Base-by-base conservation (phyloP, 306 rosid species). In the Cotoneaster glaucophyllus region DNA sequence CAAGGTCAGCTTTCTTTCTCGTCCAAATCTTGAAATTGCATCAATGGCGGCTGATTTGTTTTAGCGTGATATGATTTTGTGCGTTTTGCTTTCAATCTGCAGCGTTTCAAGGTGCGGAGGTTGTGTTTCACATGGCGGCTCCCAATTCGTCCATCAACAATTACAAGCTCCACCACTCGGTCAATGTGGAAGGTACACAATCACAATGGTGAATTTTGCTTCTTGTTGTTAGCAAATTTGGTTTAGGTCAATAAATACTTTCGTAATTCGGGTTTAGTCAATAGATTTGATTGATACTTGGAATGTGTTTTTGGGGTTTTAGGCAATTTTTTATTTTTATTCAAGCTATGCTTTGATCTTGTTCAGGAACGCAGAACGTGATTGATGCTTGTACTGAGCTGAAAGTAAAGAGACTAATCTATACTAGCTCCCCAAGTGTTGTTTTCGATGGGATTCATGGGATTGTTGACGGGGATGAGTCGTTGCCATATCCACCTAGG, bases 121-220 rank as follows among this genome's bases (percentile, higher is more conserved):
- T 77, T 68, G 99, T 92, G 74, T 96, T 92, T 75, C 99, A 96
- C 74, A 90, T 92, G 99, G 99, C 99, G 71, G 99, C 99, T 64
- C 99, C 99, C 0, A 87, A 92, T 62, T 92, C 99, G 8, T 92
- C 98, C 32, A 89, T 96, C 69, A 96, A 96, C 82, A 84, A 80
- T 48, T 79, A 80, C 85, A 85, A 90, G 89, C 91, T 96, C 37
- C 99, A 96, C 82, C 81, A 80, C 77, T 89, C 98, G 2, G 99
- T 96, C 29, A 96, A 91, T 74, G 99, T 96, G 6, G 91, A 89
- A 89, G 97, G 98, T 92, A 77, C 5, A 67, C 39, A 57, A 29
- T 29, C 43, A 29, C 48, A 11, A 57, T 53, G 4, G 13, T 76
- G 25, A 25, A 52, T 3, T 25, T 11, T 59, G 1, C 6, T 12